phyloP scores from a whole-genome alignment of 164 flowering plant species.

The Santalum album region DNA sequence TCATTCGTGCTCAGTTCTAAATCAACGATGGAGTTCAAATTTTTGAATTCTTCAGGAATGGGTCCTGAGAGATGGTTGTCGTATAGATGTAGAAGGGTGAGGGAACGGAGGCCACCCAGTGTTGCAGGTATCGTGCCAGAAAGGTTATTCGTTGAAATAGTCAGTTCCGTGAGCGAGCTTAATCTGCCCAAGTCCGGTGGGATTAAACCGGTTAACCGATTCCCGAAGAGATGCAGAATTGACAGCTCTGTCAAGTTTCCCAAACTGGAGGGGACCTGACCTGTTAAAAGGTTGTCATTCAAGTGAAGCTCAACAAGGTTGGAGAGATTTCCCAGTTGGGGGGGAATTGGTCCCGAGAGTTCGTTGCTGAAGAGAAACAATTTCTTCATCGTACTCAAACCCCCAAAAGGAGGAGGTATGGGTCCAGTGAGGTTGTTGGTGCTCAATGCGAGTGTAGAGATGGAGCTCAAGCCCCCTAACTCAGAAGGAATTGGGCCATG shows the following conservation, averaged over 20 bases:
- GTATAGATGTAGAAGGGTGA: not conserved
- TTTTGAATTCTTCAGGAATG: no score
- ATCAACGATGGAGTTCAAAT: no score
- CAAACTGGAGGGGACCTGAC: slow-evolving; percentile 10
- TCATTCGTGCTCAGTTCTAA: no score
- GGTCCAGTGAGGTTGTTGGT: slow-evolving; percentile 1
- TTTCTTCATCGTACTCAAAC: not conserved
- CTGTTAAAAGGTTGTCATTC: slow-evolving; percentile 5
- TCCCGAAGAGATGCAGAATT: not conserved
- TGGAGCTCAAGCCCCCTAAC: not conserved
- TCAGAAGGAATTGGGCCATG: not conserved
- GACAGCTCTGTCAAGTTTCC: not conserved
- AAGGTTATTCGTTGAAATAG: slow-evolving; percentile 3
- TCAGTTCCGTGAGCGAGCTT: not conserved
- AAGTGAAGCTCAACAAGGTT: slow-evolving; percentile 5
- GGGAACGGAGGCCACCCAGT: slow-evolving; percentile 1
- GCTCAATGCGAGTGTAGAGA: not conserved
- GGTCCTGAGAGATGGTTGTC: not conserved
- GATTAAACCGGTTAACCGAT: slow-evolving; percentile 10
- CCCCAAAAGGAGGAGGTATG: slow-evolving; percentile 7
- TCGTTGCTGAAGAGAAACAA: not conserved
- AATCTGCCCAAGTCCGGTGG: slow-evolving; percentile 8
- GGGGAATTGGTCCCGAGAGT: slow-evolving; percentile 1
- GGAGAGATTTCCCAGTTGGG: slow-evolving; percentile 3
- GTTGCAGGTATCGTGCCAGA: slow-evolving; percentile 8